These are phyloP conservation scores for Phytophthora crassamura DNA, from an alignment of 352 stramenopile species.

Conservation along the genomic window DNA sequence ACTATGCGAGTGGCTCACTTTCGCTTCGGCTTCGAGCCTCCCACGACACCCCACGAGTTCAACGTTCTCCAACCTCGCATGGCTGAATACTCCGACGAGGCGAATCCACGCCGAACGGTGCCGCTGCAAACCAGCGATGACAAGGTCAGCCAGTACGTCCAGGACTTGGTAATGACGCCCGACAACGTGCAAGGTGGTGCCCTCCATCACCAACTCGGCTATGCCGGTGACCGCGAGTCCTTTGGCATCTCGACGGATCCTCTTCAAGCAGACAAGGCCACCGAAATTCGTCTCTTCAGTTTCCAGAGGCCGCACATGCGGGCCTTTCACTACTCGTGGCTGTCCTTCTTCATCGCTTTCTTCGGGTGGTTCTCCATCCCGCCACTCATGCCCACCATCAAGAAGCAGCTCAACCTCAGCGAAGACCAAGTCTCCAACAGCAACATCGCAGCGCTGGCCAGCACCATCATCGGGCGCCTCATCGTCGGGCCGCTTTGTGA, in stretches of 20 bases:
- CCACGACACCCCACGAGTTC: background rate
- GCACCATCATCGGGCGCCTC: conserved; percentile 91
- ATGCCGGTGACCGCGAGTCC: background rate
- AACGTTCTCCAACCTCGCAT: background rate
- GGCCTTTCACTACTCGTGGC: conserved; percentile 91
- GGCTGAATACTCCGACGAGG: conserved; percentile 16
- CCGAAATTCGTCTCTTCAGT: conserved; percentile 74
- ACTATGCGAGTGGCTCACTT: conserved; percentile 1
- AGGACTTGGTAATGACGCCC: background rate
- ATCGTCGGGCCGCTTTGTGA: conserved; percentile 92
- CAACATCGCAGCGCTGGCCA: conserved; percentile 87
- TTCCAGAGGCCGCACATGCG: conserved; percentile 91
- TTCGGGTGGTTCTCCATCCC: conserved; percentile 94
- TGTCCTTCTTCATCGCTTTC: conserved; percentile 94
- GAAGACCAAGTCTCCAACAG: conserved; percentile 87
- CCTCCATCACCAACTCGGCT: conserved; percentile 1
- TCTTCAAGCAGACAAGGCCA: conserved; percentile 41
- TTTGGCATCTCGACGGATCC: conserved; percentile 39
- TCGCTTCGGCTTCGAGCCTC: conserved; percentile 7
- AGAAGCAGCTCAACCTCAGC: conserved; percentile 77
- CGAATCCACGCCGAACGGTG: conserved; percentile 2
- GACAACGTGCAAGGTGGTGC: background rate
- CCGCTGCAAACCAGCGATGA: background rate
- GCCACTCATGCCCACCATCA: conserved; percentile 59
- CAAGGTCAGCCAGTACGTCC: conserved; percentile 9